phyloP scores from a whole-genome alignment of 257 asterid genomes.

The Nicotiana undulata region DNA sequence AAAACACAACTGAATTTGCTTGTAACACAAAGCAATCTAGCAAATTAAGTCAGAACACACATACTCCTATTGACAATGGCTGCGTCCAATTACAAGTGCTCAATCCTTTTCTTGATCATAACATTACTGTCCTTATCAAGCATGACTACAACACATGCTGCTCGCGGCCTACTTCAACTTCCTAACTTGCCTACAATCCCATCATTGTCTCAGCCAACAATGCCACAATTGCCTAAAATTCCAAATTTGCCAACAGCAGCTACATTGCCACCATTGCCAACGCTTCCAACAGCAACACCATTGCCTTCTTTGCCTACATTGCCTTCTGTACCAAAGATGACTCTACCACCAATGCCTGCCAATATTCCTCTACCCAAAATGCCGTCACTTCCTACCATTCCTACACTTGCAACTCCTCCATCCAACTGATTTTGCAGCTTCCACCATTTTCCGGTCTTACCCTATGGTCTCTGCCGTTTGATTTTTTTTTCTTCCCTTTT shows the following conservation, averaged over 20 bases:
- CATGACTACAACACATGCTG: background rate
- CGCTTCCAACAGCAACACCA: background rate
- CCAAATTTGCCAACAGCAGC: background rate
- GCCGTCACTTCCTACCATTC: no score
- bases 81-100: background rate
- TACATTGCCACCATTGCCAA: background rate
- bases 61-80: no score
- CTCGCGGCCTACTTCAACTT: conserved; percentile 2
- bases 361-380: no score
- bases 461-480: no score
- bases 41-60: background rate
- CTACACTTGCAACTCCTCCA: no score
- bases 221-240: background rate
- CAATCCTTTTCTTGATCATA: background rate
- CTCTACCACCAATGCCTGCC: background rate
- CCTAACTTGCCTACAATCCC: background rate
- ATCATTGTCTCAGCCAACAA: background rate
- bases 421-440: no score
- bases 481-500: no score
- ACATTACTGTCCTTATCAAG: background rate
- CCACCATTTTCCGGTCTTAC: background rate
- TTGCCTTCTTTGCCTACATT: background rate
- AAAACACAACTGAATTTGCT: no score
- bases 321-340: background rate
- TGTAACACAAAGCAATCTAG: background rate